phyloP scores from a whole-genome alignment of 345 rosid genomes.

The Acer campestre region DNA sequence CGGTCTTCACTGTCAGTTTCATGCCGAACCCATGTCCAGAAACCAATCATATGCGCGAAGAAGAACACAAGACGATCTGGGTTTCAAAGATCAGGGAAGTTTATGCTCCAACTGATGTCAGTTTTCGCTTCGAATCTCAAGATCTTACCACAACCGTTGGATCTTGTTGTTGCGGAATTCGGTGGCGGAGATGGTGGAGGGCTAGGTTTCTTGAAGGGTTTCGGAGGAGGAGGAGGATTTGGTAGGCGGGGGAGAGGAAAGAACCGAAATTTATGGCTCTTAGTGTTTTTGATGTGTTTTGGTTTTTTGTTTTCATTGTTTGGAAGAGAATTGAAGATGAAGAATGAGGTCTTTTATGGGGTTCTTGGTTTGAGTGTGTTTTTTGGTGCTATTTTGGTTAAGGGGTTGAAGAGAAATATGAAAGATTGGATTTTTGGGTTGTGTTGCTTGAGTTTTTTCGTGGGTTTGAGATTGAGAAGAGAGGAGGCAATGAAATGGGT shows the following conservation, averaged over 20 bases:
- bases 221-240: slow-evolving; percentile 39
- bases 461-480: slow-evolving; percentile 33
- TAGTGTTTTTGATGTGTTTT: slow-evolving; percentile 22
- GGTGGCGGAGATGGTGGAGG: slow-evolving; percentile 37
- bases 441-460: slow-evolving; percentile 35
- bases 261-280: slow-evolving; percentile 23
- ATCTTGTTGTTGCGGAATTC: slow-evolving; percentile 33
- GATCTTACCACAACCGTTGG: slow-evolving; percentile 49
- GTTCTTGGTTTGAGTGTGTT: slow-evolving; percentile 32
- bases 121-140: slow-evolving; percentile 42
- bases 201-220: slow-evolving; percentile 35
- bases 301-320: slow-evolving; percentile 29
- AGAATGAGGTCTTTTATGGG: slow-evolving; percentile 26
- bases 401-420: slow-evolving; percentile 20
- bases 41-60: slow-evolving; percentile 34
- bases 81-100: slow-evolving; percentile 22
- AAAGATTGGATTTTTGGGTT: slow-evolving; percentile 41
- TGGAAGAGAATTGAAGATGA: slow-evolving; percentile 38
- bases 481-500: slow-evolving; percentile 32
- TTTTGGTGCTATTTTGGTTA: slow-evolving; percentile 20
- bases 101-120: slow-evolving; percentile 37
- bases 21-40: slow-evolving; percentile 27
- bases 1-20: slow-evolving; percentile 11
- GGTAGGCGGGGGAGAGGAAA: slow-evolving; percentile 42
- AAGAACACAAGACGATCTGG: slow-evolving; percentile 41